These are phyloP conservation scores for Hypoxylon sp. DNA, from an alignment of 2,329 filamentous ascomycete species.

Conservation along the genomic window DNA sequence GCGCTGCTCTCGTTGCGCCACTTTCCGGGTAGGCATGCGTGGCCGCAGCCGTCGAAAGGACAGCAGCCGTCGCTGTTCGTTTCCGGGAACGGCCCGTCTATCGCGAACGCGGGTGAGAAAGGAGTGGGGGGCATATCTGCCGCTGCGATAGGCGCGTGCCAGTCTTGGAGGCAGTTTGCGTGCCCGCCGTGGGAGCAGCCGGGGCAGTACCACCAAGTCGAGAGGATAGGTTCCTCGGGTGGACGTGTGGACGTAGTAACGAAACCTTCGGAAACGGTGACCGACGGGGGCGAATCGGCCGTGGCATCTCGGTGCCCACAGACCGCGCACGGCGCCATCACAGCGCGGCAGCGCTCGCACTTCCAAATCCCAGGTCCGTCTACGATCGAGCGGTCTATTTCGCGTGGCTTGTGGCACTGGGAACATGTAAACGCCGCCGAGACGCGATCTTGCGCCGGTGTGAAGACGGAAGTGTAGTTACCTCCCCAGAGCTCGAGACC, in stretches of 20 bases:
- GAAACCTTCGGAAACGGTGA: slow-evolving; percentile 46
- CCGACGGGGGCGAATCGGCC: slow-evolving; percentile 51
- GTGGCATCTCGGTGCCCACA: slow-evolving; percentile 67
- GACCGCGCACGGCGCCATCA: slow-evolving; percentile 69
- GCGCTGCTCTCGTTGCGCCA: slow-evolving; percentile 64
- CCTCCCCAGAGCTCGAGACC: slow-evolving; percentile 66
- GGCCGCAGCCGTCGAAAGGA: slow-evolving; percentile 73
- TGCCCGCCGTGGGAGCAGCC: slow-evolving; percentile 74
- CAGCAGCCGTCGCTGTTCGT: slow-evolving; percentile 69
- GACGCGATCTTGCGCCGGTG: slow-evolving; percentile 66
- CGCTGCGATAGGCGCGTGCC: slow-evolving; percentile 61
- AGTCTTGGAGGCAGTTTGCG: slow-evolving; percentile 68
- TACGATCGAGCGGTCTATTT: slow-evolving; percentile 61
- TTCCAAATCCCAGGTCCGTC: slow-evolving; percentile 63
- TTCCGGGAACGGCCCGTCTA: slow-evolving; percentile 50
- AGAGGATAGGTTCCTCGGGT: slow-evolving; percentile 51
- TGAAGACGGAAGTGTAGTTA: slow-evolving; percentile 67
- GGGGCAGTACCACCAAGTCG: slow-evolving; percentile 73
- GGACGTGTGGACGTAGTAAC: slow-evolving; percentile 5
- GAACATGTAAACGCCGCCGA: slow-evolving; percentile 67
- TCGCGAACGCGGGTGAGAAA: slow-evolving; percentile 24
- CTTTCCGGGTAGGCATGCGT: slow-evolving; percentile 70
- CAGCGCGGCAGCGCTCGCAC: slow-evolving; percentile 67
- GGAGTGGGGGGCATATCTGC: slow-evolving; percentile 11
- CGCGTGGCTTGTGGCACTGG: slow-evolving; percentile 67